Evolutionary conservation across 225 moss, liverwort and hornwort species (phyloP), one percentile per base, ranked within the genome.

Genomic region (Rhytidiadelphus loreus): DNA sequence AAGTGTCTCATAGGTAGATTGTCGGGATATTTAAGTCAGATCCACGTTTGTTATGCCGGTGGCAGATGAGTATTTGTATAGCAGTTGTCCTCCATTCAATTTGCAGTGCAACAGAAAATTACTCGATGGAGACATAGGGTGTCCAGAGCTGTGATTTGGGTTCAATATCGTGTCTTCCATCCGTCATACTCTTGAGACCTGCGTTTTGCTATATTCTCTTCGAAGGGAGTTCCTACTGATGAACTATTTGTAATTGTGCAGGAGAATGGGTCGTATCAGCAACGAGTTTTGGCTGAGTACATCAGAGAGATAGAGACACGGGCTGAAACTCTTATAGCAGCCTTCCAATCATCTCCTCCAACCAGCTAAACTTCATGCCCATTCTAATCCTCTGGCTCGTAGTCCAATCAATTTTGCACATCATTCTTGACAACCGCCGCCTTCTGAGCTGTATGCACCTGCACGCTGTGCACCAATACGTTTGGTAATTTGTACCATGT

Each of bases 181-280:
- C 55, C 58, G 81, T 63, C 86, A 69, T 86, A 48, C 69, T 76
- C 32, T 75, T 72, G 50, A 77, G 83, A 30, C 48, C 44, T 66
- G 44, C 32, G 70, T 58, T 83, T 69, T 85, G 30, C 62, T 52
- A 63, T 55, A 16, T 43, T 75, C 77, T 71, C 68, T 52, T 53
- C 33, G 65, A 72, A 72, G 35, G 44, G 52, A 68, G 86, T 61
- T 79, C 74, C 83, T 35, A 65, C 28, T 77, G 63, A 75, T 65
- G 59, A 58, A 53, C 43, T 80, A 15, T 80, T n/a, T 64, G 81
- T 80, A 61, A 73, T 72, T 84, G 41, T 92, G 93, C 95, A 98
- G 98, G 98, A 96, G 81, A 97, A 93, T 86, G 98, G 98, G 15
- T 94, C 97, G 39, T 98, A 97, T 61, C 96, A 97, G 89, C 97